Percentiles rank a stretch among this genome's conserved stretches.
These are phyloP conservation scores for Ceratocystis smalleyi DNA, from an alignment of 2,329 filamentous ascomycete species.

Conservation along the genomic window DNA sequence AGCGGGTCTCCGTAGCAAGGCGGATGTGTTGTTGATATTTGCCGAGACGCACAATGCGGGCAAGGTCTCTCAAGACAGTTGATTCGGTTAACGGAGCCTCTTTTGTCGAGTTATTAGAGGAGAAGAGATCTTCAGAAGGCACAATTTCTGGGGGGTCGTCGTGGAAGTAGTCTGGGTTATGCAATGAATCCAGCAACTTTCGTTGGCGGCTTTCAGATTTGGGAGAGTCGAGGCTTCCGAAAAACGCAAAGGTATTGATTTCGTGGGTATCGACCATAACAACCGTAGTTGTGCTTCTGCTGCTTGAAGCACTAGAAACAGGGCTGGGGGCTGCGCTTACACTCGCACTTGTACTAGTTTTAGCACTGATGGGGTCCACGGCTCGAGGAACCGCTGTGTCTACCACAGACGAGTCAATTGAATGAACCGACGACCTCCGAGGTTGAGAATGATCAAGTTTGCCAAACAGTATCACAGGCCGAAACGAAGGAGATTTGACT, in stretches of 20 bases:
- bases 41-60: slow-evolving; percentile 60
- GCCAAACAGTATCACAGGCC: background rate
- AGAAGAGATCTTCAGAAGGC: background rate
- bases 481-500: background rate
- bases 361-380: background rate
- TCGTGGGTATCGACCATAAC: background rate
- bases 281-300: background rate
- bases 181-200: background rate
- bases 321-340: background rate
- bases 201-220: background rate
- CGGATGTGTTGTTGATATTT: slow-evolving; percentile 72
- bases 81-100: slow-evolving; percentile 35
- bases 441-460: background rate
- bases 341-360: background rate
- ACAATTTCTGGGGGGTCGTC: slow-evolving; percentile 14
- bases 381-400: background rate
- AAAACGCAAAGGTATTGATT: background rate
- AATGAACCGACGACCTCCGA: background rate
- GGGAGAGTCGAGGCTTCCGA: background rate
- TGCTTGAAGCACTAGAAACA: background rate
- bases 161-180: background rate
- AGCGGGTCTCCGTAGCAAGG: slow-evolving; percentile 52
- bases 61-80: slow-evolving; percentile 61
- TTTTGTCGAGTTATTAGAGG: background rate
- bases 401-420: background rate